These are phyloP conservation scores for Nakaseomyces sp. DNA, from an alignment of 1,139 yeast genomes.

Conservation along the genomic window DNA sequence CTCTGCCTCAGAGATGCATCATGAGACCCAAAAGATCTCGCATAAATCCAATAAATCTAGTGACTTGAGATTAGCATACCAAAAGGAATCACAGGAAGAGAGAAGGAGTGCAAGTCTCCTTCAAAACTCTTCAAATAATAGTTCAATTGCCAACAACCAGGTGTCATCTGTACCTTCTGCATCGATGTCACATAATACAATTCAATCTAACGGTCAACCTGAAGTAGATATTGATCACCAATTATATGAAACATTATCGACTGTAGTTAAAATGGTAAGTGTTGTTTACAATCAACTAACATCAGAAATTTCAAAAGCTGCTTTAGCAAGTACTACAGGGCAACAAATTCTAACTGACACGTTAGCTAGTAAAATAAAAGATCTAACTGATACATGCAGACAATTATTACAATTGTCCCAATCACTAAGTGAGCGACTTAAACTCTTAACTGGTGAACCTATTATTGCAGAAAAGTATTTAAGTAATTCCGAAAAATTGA, in stretches of 20 bases:
- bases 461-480: conserved; percentile 35
- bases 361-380: conserved; percentile 61
- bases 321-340: conserved; percentile 39
- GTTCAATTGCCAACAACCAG: not conserved
- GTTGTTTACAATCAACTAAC: conserved; percentile 73
- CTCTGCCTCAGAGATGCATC: not conserved
- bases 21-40: not conserved
- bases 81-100: not conserved
- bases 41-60: not conserved
- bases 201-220: not conserved
- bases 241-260: conserved; percentile 61
- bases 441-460: conserved; percentile 34
- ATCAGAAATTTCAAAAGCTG: conserved; percentile 65
- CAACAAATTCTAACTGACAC: conserved; percentile 33
- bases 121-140: not conserved
- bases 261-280: conserved; percentile 71
- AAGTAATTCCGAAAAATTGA: conserved; percentile 50
- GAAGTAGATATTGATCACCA: conserved; percentile 61
- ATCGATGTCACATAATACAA: not conserved
- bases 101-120: not conserved
- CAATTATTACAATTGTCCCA: conserved; percentile 75
- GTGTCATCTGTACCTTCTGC: not conserved
- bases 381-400: conserved; percentile 69
- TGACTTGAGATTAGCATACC: not conserved
- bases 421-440: conserved; percentile 50